Evolutionary conservation across 768 basidiomycete genomes (phyloP), one percentile per base, ranked within the genome.

Genomic region (Scleroderma bovista): DNA sequence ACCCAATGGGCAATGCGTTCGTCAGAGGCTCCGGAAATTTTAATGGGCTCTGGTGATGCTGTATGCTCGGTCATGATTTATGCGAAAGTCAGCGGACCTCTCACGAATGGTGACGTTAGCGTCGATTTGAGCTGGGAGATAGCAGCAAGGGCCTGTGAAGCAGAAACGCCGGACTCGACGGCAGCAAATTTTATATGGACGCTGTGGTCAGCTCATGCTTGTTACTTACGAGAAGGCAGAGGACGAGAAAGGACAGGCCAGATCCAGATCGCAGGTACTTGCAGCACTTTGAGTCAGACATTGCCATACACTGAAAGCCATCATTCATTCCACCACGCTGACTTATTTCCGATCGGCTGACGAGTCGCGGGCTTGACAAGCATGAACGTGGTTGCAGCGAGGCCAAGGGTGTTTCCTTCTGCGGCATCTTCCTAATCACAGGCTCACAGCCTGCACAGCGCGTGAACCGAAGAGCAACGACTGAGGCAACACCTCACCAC

Each of bases 1-100:
- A 89, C 77, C 86, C 86, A 89, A 61, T 75, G 60, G 23, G 76
- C 75, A 5, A 84, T 86, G 44, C 86, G 77, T 23, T 84, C 76
- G 43, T 75, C 77, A 53, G 84, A 70, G 48, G 70, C 71, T 69
- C 79, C 74, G 61, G 75, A 84, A 60, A 80, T 76, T 44, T 75
- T 74, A 41, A 78, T 67, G 42, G 81, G 78, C 54, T 81, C 78
- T 1, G 83, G 76, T 38, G 79, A 79, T 40, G 74, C 71, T 0
- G 77, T 75, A 64, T 81, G 83, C 69, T 83, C 83, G 48, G 83
- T 81, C 84, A 87, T 85, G 54, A 51, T 45, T 20, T 15, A 43
- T 26, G 41, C 24, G 41, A 43, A 43, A 43, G 39, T 20, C 41
- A 44, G 38, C 43, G 23, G 34, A 48, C 31, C 36, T 49, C 42